These are phyloP conservation scores for Colletotrichum nymphaeae DNA, from an alignment of 2,329 filamentous ascomycete species.

Conservation along the genomic window DNA sequence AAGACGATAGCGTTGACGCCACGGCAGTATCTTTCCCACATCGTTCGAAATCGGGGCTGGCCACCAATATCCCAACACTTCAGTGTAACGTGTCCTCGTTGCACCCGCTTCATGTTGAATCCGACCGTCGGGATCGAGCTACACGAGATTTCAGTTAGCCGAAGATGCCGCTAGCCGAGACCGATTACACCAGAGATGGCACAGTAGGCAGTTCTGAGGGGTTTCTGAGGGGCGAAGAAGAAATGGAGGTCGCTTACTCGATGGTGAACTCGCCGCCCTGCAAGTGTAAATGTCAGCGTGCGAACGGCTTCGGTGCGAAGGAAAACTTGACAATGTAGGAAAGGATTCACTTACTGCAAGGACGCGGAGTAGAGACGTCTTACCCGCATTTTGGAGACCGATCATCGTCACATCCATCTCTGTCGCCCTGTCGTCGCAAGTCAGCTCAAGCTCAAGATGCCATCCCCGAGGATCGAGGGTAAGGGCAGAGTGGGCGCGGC, in stretches of 20 bases:
- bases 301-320: constrained; percentile 27
- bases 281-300: constrained; percentile 47
- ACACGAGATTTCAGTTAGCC: constrained; percentile 48
- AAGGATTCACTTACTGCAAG: constrained; percentile 79
- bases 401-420: constrained; percentile 99
- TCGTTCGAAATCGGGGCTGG: constrained; percentile 94
- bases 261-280: constrained; percentile 98
- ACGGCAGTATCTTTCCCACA: constrained; percentile 99
- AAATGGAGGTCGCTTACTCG: constrained; percentile 76
- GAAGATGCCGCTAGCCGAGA: constrained; percentile 21
- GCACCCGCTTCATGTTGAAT: constrained; percentile 99
- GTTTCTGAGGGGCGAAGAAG: constrained; percentile 1
- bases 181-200: constrained; percentile 2
- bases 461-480: constrained; percentile 8
- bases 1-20: constrained; percentile 98
- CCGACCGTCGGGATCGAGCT: constrained; percentile 98
- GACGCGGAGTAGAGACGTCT: constrained; percentile 93
- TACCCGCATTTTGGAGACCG: constrained; percentile 96
- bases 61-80: constrained; percentile 99
- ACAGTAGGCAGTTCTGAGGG: neutral
- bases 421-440: constrained; percentile 77
- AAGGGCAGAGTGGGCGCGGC: constrained; percentile 24
- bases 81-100: constrained; percentile 96
- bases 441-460: constrained; percentile 34
- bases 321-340: constrained; percentile 34